Conservation (phyloP, 345 rosid genomes). For the Citropsis articulata region DNA sequence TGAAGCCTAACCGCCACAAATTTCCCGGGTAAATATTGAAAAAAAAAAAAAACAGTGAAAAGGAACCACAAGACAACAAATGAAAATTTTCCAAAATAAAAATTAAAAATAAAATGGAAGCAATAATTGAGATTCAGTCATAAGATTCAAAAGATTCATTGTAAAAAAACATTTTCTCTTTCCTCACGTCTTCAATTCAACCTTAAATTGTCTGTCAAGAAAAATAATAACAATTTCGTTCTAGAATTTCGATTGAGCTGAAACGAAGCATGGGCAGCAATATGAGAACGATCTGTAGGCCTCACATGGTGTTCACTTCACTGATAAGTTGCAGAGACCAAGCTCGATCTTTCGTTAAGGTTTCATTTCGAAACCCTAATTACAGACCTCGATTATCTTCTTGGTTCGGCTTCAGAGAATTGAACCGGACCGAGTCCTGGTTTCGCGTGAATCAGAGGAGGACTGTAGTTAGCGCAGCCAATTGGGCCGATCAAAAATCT, state of each 20-base stretch:
- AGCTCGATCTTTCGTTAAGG: constrained; percentile 43
- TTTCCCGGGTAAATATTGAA: constrained; percentile 8
- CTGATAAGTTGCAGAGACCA: constrained; percentile 45
- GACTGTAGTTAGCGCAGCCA: constrained; percentile 58
- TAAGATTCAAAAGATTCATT: constrained; percentile 23
- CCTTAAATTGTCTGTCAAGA: background rate
- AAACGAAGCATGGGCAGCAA: constrained; percentile 52
- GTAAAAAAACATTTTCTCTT: constrained; percentile 7
- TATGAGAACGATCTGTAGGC: constrained; percentile 61
- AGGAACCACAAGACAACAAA: constrained; percentile 1
- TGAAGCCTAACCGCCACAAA: constrained; percentile 18
- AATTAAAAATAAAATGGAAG: constrained; percentile 3
- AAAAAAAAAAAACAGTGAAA: background rate
- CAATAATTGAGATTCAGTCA: constrained; percentile 10
- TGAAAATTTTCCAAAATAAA: constrained; percentile 3
- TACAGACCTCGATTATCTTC: constrained; percentile 34
- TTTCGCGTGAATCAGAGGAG: constrained; percentile 59
- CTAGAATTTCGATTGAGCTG: background rate
- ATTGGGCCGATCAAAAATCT: constrained; percentile 67
- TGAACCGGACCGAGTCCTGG: constrained; percentile 36
- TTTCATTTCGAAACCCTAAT: constrained; percentile 47
- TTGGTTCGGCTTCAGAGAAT: constrained; percentile 38
- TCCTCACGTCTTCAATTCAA: constrained; percentile 19
- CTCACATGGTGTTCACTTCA: constrained; percentile 57
- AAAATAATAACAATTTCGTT: background rate